Conservation (phyloP, 257 asterid genomes). For the Paulownia fortunei region DNA sequence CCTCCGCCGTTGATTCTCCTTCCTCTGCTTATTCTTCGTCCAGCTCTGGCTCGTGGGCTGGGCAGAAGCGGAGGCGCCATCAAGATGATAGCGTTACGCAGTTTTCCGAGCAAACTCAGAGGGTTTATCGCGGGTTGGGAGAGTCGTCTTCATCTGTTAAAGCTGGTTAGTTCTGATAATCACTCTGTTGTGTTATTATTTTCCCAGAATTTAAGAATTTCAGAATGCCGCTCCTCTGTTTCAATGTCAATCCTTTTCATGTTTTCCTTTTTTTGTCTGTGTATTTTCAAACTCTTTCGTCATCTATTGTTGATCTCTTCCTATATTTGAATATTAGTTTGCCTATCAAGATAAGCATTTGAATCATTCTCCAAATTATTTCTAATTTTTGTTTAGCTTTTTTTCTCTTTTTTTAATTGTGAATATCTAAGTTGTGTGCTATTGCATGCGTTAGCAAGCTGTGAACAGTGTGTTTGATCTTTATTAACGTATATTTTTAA, state of each 20-base stretch:
- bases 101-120: slow-evolving; percentile 29
- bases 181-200: neutral
- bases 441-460: slow-evolving; percentile 34
- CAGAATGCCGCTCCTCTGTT: slow-evolving; percentile 32
- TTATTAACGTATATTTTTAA: neutral
- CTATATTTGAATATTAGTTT: slow-evolving; percentile 24
- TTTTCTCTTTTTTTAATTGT: neutral
- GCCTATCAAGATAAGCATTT: slow-evolving; percentile 36
- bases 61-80: slow-evolving; percentile 64
- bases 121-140: slow-evolving; percentile 36
- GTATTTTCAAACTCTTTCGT: slow-evolving; percentile 22
- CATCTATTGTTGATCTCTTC: slow-evolving; percentile 29
- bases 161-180: slow-evolving; percentile 37
- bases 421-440: neutral
- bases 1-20: slow-evolving; percentile 41
- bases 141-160: slow-evolving; percentile 52
- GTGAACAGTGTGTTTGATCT: slow-evolving; percentile 2
- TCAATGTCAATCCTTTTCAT: slow-evolving; percentile 25
- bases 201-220: neutral
- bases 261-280: neutral
- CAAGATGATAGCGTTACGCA: slow-evolving; percentile 48
- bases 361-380: slow-evolving; percentile 33
- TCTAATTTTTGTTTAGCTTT: neutral
- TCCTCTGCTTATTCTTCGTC: slow-evolving; percentile 64
- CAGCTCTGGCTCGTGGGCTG: slow-evolving; percentile 66